phyloP scores from a whole-genome alignment of 202 grass and related monocot genomes.

The Cymbopogon flexuosus region DNA sequence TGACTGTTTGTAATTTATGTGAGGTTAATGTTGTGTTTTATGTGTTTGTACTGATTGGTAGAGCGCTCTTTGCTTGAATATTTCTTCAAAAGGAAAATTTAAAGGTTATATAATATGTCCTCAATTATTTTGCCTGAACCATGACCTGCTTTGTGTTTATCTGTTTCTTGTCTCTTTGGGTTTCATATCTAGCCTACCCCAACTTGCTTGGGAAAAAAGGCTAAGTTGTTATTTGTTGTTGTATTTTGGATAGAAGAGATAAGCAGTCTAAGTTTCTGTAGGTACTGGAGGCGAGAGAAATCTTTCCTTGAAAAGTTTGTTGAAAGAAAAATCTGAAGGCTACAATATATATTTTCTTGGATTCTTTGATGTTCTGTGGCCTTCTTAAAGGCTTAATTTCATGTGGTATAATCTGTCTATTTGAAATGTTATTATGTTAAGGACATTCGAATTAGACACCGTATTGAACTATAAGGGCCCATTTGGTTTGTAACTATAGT shows the following conservation, averaged over 20 bases:
- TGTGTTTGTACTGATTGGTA: neutral
- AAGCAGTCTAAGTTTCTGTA: neutral
- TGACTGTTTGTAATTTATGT: neutral
- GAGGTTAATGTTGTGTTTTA: neutral
- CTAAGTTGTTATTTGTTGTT: too few species aligned
- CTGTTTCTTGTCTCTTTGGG: too few species aligned
- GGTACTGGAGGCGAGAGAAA: neutral
- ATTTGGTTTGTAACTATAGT: neutral
- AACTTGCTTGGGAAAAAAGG: too few species aligned
- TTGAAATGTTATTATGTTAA: neutral
- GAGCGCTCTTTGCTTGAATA: neutral
- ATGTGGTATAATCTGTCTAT: neutral
- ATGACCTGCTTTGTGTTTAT: too few species aligned
- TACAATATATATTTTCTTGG: neutral
- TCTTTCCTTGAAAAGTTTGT: neutral
- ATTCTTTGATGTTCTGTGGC: neutral
- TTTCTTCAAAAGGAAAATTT: neutral
- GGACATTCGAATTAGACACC: neutral
- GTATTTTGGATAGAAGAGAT: neutral
- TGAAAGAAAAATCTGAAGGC: neutral
- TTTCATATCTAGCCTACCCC: too few species aligned
- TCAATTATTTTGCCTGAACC: neutral
- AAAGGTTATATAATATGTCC: conserved; percentile 15
- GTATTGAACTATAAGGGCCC: neutral
- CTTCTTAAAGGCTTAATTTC: neutral